Evolutionary conservation across 305 asterid species (phyloP).

Genomic region (Caryopteris hybrid): DNA sequence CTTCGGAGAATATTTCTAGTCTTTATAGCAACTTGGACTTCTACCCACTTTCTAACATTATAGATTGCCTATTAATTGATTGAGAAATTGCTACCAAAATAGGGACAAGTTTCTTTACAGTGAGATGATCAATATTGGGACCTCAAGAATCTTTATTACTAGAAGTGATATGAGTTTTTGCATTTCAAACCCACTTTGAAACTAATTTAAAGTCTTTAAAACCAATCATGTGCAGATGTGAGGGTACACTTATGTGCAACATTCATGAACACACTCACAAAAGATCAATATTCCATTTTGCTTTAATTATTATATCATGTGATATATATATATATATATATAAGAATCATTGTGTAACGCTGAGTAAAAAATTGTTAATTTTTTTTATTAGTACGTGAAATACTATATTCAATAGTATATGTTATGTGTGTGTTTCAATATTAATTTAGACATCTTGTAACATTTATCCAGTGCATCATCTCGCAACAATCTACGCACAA

Average conservation of each 20-base stretch:
- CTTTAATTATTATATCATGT: conserved; percentile 7
- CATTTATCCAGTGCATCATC: no score
- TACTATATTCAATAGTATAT: no score
- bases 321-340: no score
- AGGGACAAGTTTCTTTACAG: conserved; percentile 7
- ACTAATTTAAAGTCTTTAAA: conserved; percentile 9
- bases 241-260: conserved; percentile 9
- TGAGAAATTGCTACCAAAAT: conserved; percentile 16
- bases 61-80: conserved; percentile 1
- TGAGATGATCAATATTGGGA: conserved; percentile 23
- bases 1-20: conserved; percentile 3
- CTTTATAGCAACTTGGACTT: not conserved
- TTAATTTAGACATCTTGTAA: no score
- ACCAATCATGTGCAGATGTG: conserved; percentile 24
- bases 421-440: no score
- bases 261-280: conserved; percentile 15
- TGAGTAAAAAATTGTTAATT: no score
- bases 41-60: conserved; percentile 3
- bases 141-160: conserved; percentile 24
- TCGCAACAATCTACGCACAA: no score
- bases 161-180: not conserved
- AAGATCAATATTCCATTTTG: not conserved
- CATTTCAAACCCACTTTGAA: conserved; percentile 11
- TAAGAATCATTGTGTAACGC: no score
- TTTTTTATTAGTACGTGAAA: no score